Evolutionary conservation across 2,329 filamentous ascomycete genomes (phyloP).

Genomic region (Dothiorella sarmentorum): DNA sequence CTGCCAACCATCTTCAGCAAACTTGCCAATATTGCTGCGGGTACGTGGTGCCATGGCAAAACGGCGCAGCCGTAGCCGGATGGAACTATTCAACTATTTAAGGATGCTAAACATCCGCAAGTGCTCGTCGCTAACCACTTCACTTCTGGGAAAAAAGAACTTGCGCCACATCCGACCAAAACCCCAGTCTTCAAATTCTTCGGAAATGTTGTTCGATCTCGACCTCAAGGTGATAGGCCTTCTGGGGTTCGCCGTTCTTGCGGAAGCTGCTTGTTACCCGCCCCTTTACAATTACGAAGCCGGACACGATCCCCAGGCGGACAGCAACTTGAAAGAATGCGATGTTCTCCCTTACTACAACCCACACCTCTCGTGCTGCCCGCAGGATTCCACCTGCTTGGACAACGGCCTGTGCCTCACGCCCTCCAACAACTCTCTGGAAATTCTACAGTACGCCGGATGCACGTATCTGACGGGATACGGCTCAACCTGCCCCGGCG

Average conservation of each 20-base stretch:
- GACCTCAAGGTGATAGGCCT: background rate
- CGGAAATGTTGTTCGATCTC: background rate
- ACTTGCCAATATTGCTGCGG: background rate
- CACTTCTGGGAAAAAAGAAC: background rate
- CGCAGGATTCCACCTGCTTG: background rate
- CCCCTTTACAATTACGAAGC: background rate
- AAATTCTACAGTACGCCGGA: background rate
- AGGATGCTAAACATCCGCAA: background rate
- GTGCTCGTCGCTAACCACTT: background rate
- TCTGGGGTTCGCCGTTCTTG: background rate
- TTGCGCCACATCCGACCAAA: no score
- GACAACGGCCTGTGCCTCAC: background rate
- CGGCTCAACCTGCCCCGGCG: background rate
- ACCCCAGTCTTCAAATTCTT: background rate
- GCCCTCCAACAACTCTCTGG: background rate
- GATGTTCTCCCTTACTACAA: background rate
- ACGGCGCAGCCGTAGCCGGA: background rate
- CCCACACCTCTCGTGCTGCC: background rate
- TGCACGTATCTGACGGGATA: background rate
- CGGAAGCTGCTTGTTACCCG: background rate
- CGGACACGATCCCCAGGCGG: background rate
- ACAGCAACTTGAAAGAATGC: background rate
- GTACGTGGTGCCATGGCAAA: background rate
- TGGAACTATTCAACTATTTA: background rate
- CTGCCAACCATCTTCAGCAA: background rate